Conservation (phyloP, 768 basidiomycete species). For the Pleurotus ostreatus region DNA sequence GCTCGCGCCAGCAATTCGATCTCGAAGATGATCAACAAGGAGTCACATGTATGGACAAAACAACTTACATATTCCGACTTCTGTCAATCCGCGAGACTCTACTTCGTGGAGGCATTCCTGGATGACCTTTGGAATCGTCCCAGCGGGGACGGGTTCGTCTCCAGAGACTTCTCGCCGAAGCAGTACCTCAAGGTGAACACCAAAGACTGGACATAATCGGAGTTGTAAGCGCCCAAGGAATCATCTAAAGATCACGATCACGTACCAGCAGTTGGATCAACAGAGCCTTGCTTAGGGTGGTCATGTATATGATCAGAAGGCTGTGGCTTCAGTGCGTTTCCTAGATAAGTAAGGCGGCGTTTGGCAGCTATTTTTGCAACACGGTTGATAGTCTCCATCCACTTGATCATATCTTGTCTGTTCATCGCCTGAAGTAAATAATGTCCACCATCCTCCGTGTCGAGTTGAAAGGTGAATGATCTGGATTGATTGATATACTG, state of each 20-base stretch:
- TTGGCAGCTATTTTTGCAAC: constrained; percentile 73
- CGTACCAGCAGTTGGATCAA: constrained; percentile 76
- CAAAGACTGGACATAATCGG: constrained; percentile 48
- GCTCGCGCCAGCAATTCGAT: constrained; percentile 78
- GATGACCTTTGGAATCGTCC: constrained; percentile 63
- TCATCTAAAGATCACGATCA: constrained; percentile 21
- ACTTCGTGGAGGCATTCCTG: constrained; percentile 65
- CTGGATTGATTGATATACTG: constrained; percentile 77
- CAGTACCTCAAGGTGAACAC: constrained; percentile 69
- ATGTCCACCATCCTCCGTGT: constrained; percentile 84
- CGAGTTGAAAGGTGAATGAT: constrained; percentile 78
- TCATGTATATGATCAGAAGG: constrained; percentile 71
- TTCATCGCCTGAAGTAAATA: constrained; percentile 74
- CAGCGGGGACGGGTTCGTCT: constrained; percentile 40
- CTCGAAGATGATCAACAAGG: constrained; percentile 28
- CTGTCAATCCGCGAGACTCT: constrained; percentile 69
- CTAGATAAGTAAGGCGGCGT: constrained; percentile 77
- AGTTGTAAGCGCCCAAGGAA: constrained; percentile 7
- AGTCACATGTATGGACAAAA: not conserved
- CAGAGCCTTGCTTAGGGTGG: constrained; percentile 50
- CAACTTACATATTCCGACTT: constrained; percentile 79
- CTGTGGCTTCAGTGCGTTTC: constrained; percentile 69
- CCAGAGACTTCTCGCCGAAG: constrained; percentile 59
- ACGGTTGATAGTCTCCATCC: constrained; percentile 72
- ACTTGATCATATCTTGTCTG: constrained; percentile 67